Base-by-base conservation (phyloP, 495 filamentous ascomycete genomes). In the Podospora fimiseda region DNA sequence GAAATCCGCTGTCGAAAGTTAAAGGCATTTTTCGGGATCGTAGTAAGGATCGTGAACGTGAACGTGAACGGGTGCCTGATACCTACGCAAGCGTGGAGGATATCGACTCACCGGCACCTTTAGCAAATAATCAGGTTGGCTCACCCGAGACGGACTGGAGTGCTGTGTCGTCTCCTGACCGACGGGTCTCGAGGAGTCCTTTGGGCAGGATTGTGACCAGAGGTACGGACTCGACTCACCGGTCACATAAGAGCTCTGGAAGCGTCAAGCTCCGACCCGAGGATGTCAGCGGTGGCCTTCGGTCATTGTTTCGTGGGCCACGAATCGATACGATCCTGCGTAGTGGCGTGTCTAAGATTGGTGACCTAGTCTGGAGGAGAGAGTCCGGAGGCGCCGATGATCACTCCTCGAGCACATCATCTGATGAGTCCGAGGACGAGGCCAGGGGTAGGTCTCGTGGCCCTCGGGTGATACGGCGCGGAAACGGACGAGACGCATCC, bases 1-100 rank as follows among this genome's bases (percentile, higher is more conserved):
- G 70, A n/a, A 75, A 74, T 45, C 71, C 70, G 6, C 60, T 77
- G 44, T 66, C 57, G 6, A 74, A 64, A 56, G 73, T 76, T 50
- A 74, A 67, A 60, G 70, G 57, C 50, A 74, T 75, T 18, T 74
- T 77, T 55, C 70, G 73, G 4, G 74, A 77, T 42, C 72, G 69
- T 30, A 76, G 72, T 52, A 64, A 66, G 45, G 71, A n/a, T n/a
- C n/a, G n/a, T n/a, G n/a, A n/a, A n/a, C n/a, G n/a, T n/a, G n/a
- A n/a, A n/a, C n/a, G n/a, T n/a, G n/a, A 74, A 13, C 69, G 65
- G 2, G 38, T 52, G 14, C 30, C 46, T n/a, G 68, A 72, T 1
- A 41, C 43, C 11, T 52, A 46, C 18, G 21, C 43, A 1, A 51
- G 52, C 38, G 66, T 51, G 9, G 64, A 62, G 5, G 66, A 69